Conservation (phyloP, 441 rosid species). For the Adansonia madagascariensis region DNA sequence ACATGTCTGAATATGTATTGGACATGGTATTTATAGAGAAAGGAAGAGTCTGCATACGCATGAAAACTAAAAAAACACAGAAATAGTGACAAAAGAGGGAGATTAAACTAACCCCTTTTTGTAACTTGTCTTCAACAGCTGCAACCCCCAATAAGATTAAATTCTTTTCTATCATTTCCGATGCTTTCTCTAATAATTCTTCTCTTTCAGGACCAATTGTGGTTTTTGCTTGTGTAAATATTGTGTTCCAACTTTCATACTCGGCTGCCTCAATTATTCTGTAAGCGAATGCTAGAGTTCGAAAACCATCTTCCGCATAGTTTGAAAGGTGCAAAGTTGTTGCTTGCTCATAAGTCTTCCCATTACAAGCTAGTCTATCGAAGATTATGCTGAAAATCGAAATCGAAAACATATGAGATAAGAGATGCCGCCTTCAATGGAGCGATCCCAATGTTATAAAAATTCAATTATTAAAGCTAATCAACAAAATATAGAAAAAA, state of each 20-base stretch:
- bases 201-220: slow-evolving; percentile 70
- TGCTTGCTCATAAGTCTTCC: slow-evolving; percentile 47
- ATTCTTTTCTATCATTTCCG: slow-evolving; percentile 72
- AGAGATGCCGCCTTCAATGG: background rate
- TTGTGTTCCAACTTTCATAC: slow-evolving; percentile 57
- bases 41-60: background rate
- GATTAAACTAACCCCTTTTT: slow-evolving; percentile 61
- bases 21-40: background rate
- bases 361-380: slow-evolving; percentile 61
- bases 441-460: background rate
- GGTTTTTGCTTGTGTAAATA: slow-evolving; percentile 63
- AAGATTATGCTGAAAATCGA: slow-evolving; percentile 63
- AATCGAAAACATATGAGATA: slow-evolving; percentile 2
- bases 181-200: slow-evolving; percentile 59
- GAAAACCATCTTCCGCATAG: slow-evolving; percentile 77
- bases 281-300: slow-evolving; percentile 82
- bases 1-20: background rate
- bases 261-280: slow-evolving; percentile 48
- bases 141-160: slow-evolving; percentile 67
- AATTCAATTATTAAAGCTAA: background rate
- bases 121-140: slow-evolving; percentile 84
- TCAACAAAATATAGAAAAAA: background rate
- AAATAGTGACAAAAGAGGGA: slow-evolving; percentile 4
- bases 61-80: background rate
- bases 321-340: slow-evolving; percentile 56